phyloP scores from a whole-genome alignment of 805 yeast genomes.

The Myxozyma sirexii region DNA sequence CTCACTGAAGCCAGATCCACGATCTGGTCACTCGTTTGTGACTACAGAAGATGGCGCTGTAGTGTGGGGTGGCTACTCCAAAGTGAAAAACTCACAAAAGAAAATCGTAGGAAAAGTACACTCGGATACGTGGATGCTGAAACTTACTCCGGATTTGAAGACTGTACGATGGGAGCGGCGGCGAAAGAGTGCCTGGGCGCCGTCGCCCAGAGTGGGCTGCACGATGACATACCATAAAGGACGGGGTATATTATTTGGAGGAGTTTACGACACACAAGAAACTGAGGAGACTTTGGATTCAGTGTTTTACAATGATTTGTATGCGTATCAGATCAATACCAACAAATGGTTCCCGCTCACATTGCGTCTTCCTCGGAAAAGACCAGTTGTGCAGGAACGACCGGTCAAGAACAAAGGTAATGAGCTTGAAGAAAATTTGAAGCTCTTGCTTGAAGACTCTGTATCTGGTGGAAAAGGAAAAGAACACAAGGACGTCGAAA shows the following conservation, averaged over 20 bases:
- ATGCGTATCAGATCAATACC: constrained; percentile 78
- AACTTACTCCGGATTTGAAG: constrained; percentile 80
- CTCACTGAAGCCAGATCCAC: constrained; percentile 80
- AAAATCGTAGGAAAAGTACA: constrained; percentile 88
- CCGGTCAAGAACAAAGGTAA: constrained; percentile 67
- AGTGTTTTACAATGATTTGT: constrained; percentile 75
- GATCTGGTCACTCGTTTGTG: constrained; percentile 89
- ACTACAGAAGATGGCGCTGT: constrained; percentile 80
- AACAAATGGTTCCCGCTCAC: constrained; percentile 85
- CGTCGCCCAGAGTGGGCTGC: constrained; percentile 93
- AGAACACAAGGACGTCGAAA: constrained; percentile 40
- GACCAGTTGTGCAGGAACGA: constrained; percentile 45
- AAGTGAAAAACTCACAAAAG: constrained; percentile 83
- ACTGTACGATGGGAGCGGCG: constrained; percentile 86
- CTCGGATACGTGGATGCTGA: constrained; percentile 81
- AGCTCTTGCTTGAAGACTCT: constrained; percentile 44
- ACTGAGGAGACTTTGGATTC: constrained; percentile 91
- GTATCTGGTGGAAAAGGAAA: constrained; percentile 15
- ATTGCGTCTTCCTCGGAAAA: constrained; percentile 62
- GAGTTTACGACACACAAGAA: constrained; percentile 92
- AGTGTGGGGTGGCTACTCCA: constrained; percentile 91
- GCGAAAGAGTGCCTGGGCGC: constrained; percentile 85
- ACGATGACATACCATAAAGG: constrained; percentile 87
- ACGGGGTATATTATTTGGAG: constrained; percentile 91
- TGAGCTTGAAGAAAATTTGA: constrained; percentile 71